A percentile compares a stretch with the other conserved stretches of the same genome.
Evolutionary conservation across 1,139 yeast species (phyloP).

Genomic region (Taphrina populina): DNA sequence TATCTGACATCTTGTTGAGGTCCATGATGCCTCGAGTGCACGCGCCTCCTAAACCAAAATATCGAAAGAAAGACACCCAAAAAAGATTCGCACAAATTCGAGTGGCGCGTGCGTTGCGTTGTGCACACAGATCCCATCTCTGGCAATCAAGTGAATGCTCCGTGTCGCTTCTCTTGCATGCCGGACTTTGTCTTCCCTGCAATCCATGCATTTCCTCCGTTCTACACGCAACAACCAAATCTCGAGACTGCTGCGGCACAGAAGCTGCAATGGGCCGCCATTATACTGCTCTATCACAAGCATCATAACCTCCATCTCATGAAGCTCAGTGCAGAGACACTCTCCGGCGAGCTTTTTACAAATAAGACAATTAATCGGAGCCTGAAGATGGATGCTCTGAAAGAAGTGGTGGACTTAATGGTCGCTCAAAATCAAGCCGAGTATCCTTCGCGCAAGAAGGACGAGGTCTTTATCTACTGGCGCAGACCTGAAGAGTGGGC

Average conservation of each 20-base stretch:
- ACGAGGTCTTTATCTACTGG: constrained; percentile 58
- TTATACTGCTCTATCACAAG: constrained; percentile 60
- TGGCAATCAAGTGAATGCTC: no score
- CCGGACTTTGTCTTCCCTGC: constrained; percentile 40
- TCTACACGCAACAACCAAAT: constrained; percentile 86
- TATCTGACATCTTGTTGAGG: constrained; percentile 15
- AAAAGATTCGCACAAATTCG: no score
- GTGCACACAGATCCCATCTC: no score
- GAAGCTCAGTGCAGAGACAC: constrained; percentile 43
- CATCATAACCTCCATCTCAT: constrained; percentile 56
- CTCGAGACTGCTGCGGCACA: constrained; percentile 75
- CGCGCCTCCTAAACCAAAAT: no score
- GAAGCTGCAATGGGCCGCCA: constrained; percentile 57
- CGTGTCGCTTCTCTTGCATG: no score
- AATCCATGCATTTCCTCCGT: constrained; percentile 85
- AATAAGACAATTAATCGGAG: constrained; percentile 51
- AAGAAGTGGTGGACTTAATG: constrained; percentile 60
- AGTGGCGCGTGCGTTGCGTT: no score
- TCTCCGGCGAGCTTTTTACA: constrained; percentile 48
- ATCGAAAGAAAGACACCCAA: no score
- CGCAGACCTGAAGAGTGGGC: constrained; percentile 77
- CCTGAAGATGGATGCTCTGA: constrained; percentile 58
- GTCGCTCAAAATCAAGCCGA: constrained; percentile 57
- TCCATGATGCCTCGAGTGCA: no score
- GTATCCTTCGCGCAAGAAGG: constrained; percentile 47